Evolutionary conservation across 495 filamentous ascomycete genomes (phyloP).

Genomic region (Lasiosphaeria ovina): DNA sequence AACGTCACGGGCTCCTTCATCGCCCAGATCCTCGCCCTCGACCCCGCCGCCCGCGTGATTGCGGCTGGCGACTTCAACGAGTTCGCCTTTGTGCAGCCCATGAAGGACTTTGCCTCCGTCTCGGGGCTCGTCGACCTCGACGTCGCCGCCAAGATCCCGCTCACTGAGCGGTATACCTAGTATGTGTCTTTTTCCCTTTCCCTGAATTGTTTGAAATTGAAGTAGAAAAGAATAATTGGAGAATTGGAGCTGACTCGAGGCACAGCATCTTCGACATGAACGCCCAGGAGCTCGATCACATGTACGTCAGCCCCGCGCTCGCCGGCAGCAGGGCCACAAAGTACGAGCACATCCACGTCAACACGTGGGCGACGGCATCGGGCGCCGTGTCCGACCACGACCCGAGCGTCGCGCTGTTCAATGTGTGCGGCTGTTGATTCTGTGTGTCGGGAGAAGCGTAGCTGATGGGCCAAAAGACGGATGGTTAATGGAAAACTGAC

Average conservation of each 20-base stretch:
- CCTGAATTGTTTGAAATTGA: neutral
- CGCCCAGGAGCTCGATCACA: slow-evolving; percentile 58
- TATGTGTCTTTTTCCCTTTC: slow-evolving; percentile 8
- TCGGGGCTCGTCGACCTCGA: slow-evolving; percentile 55
- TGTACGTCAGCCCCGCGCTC: slow-evolving; percentile 51
- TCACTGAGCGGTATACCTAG: slow-evolving; percentile 60
- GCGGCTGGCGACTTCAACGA: slow-evolving; percentile 63
- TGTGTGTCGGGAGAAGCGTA: neutral
- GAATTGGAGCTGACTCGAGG: slow-evolving; percentile 7
- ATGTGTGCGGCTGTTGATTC: slow-evolving; percentile 44
- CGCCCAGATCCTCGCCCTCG: slow-evolving; percentile 40
- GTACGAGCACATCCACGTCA: slow-evolving; percentile 62
- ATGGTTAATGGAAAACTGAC: too few species aligned
- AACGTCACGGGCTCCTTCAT: slow-evolving; percentile 45
- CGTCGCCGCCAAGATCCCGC: slow-evolving; percentile 41
- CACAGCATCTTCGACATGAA: slow-evolving; percentile 35
- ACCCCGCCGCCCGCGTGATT: slow-evolving; percentile 46
- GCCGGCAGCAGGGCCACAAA: slow-evolving; percentile 20
- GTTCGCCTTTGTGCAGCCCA: slow-evolving; percentile 53
- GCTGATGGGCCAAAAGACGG: too few species aligned
- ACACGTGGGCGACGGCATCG: slow-evolving; percentile 53
- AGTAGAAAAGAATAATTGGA: neutral
- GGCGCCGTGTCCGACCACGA: slow-evolving; percentile 58
- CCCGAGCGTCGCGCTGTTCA: slow-evolving; percentile 53
- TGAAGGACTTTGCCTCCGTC: slow-evolving; percentile 41